Base-by-base conservation (phyloP, 208 protist genomes). In the Leishmania major region DNA sequence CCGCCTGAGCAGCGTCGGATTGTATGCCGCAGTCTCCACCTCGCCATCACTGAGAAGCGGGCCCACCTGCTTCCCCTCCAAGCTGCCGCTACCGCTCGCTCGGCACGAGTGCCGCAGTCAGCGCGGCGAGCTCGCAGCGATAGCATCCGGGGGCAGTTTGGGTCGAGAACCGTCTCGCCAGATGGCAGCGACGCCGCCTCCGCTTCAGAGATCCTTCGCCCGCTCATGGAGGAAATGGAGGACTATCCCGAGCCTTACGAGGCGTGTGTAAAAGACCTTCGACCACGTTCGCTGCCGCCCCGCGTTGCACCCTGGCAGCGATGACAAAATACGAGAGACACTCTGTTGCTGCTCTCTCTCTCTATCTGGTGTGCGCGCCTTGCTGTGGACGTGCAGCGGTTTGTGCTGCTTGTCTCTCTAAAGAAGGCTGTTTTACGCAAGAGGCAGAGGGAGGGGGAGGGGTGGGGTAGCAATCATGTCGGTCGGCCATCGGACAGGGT, bases 201-300 rank as follows among this genome's bases (percentile, higher is more conserved):
- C 25, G 78, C 83, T 1, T 82, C 84, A 69, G 75, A 85, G 11
- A 84, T 96, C n/a, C 70, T 96, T 17, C 77, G 91, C 3, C 93
- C 93, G 13, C 84, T 96, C 75, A 83, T 88, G 75, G 91, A 89
- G 71, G 93, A 94, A 64, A 90, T 96, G 84, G 76, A 75, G 35
- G 69, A 81, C 35, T 92, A 89, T 70, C 82, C 88, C 57, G 87
- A 92, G 72, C 87, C 90, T 78, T 93, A 89, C 76, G 77, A 94
- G 59, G 85, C 72, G 6, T 84, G 79, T 31, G 59, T 86, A 51
- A 81, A 47, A 78, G 81, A 76, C 37, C 83, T 19, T 66, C 77
- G 69, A 1, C 22, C 28, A 43, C 35, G 25, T 25, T 45, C 31
- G 15, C n/a, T 22, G 40, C 35, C 40, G 47, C 75, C 25, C 37